Conservation (phyloP, 768 basidiomycete genomes). For the Polyporus arcularius region DNA sequence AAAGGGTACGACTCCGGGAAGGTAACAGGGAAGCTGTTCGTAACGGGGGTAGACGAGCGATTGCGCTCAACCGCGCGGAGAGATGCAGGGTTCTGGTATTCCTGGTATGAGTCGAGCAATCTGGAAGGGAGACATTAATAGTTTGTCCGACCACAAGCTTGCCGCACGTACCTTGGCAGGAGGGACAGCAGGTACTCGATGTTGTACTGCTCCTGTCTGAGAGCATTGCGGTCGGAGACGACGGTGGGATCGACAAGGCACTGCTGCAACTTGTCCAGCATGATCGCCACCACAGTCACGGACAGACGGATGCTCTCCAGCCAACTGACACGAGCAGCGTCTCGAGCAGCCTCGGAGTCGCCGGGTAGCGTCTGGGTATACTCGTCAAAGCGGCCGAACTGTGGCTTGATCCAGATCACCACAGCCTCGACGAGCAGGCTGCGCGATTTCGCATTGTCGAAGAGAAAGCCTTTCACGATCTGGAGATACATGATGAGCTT, state of each 20-base stretch:
- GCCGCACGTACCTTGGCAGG: slow-evolving; percentile 69
- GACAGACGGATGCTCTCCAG: slow-evolving; percentile 89
- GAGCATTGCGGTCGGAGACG: slow-evolving; percentile 56
- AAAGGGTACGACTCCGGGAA: slow-evolving; percentile 97
- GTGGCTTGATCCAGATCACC: slow-evolving; percentile 92
- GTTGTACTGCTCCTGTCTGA: slow-evolving; percentile 87
- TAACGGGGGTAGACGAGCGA: slow-evolving; percentile 56
- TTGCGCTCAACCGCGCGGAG: slow-evolving; percentile 70
- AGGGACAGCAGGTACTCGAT: slow-evolving; percentile 83
- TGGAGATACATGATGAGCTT: slow-evolving; percentile 94
- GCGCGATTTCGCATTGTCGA: slow-evolving; percentile 80
- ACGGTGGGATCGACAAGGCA: slow-evolving; percentile 70
- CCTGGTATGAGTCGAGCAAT: slow-evolving; percentile 84
- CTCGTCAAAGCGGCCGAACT: slow-evolving; percentile 92
- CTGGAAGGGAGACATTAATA: slow-evolving; percentile 38
- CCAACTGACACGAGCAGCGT: slow-evolving; percentile 83
- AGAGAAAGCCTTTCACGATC: slow-evolving; percentile 85
- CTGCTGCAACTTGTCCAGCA: slow-evolving; percentile 88
- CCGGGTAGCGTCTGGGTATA: slow-evolving; percentile 59
- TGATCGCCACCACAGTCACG: slow-evolving; percentile 84
- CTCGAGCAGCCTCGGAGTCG: slow-evolving; percentile 67
- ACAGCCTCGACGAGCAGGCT: slow-evolving; percentile 82
- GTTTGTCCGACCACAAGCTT: not conserved
- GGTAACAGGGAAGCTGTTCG: slow-evolving; percentile 67
- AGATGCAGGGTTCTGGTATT: slow-evolving; percentile 71